Base-by-base conservation (phyloP, 2,329 filamentous ascomycete genomes). In the Blastomyces percursus region DNA sequence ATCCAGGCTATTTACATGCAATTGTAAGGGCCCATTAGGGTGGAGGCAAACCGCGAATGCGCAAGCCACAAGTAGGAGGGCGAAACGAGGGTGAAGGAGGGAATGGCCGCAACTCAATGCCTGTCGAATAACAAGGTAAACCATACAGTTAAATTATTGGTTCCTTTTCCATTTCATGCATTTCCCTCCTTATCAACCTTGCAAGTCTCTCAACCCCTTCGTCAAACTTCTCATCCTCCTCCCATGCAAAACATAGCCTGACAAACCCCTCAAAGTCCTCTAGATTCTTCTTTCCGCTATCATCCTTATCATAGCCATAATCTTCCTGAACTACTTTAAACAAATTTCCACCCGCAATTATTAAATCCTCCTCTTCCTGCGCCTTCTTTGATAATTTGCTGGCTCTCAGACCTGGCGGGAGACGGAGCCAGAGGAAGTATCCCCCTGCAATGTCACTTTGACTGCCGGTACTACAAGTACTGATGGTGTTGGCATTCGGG, bases 351-450 rank as follows among this genome's bases (percentile, higher is more conserved):
- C 82, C 79, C 30, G 86, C 88, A 27, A 94, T 78, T 32, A 86
- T 80, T 62, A 95, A 73, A 56, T 85, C 84, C 72, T 89, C 86
- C 61, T 87, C 82, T 27, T 78, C 75, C 69, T 81, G 76, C 19
- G 86, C 86, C 48, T 78, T 77, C 67, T 80, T 75, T 7, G 83
- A 83, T 40, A 91, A 77, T 8, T 81, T 79, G 40, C 75, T 76
- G 44, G 81, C 84, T 9, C 80, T 78, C 61, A 87, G 75, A 54
- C 71, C 62, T 65, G 72, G 65, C 0, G 86, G 86, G 4, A 96
- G 73, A 1, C 79, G 80, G 32, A 95, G 74, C 91, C 91, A 96
- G 57, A 96, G 78, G 72, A 96, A 96, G 72, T 93, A 96, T 0
- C 91, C 91, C 0, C 91, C 91, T 38, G 86, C 87, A 2, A 86